Evolutionary conservation across 805 yeast species (phyloP).

Genomic region (Schizosaccharomyces osmophilus): DNA sequence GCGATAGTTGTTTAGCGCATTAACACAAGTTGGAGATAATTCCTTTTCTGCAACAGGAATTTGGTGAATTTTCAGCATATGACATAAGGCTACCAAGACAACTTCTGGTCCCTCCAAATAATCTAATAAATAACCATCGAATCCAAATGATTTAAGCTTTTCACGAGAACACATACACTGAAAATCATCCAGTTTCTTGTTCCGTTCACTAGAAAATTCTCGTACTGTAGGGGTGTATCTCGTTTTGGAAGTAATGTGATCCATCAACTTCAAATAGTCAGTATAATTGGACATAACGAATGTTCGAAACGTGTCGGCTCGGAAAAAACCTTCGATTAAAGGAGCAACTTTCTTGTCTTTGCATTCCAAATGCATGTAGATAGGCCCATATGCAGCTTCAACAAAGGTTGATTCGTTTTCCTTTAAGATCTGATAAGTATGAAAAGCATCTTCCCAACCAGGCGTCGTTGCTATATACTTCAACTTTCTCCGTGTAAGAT

Average conservation of each 20-base stretch:
- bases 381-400: background rate
- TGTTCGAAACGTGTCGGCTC: background rate
- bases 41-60: constrained; percentile 40
- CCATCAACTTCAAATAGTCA: background rate
- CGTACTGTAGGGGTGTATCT: constrained; percentile 18
- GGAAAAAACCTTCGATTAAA: background rate
- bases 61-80: constrained; percentile 21
- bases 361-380: background rate
- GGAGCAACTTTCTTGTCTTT: background rate
- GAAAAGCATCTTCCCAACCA: background rate
- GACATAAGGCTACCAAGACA: constrained; percentile 48
- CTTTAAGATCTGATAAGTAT: background rate
- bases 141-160: constrained; percentile 28
- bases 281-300: background rate
- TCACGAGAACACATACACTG: constrained; percentile 10
- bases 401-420: background rate
- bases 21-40: constrained; percentile 19
- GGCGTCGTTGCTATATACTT: background rate
- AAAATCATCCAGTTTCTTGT: constrained; percentile 9
- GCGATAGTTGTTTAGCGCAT: background rate
- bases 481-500: background rate
- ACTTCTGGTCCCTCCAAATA: constrained; percentile 45
- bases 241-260: background rate
- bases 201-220: constrained; percentile 11
- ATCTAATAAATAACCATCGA: constrained; percentile 60